A percentile compares a stretch with the other conserved stretches of the same genome.
These are phyloP conservation scores for Pythium aquatile DNA, from an alignment of 352 stramenopile species.

Conservation along the genomic window DNA sequence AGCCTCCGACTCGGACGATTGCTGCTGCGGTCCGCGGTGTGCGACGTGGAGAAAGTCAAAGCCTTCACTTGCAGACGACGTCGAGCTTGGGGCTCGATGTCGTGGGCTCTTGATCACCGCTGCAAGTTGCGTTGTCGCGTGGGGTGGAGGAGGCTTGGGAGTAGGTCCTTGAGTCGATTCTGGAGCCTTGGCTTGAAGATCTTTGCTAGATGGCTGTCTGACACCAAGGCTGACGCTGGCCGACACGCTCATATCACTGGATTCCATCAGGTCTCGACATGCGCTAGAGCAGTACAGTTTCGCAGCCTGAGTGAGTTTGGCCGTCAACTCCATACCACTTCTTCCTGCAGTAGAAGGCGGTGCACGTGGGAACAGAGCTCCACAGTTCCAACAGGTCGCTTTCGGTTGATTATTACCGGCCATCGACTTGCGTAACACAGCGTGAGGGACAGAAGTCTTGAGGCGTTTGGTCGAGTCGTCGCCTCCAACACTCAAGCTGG, in stretches of 20 bases:
- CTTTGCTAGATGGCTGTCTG: not conserved
- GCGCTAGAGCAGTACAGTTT: conserved; percentile 19
- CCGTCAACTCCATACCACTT: not conserved
- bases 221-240: conserved; percentile 17
- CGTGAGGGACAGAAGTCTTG: conserved; percentile 5
- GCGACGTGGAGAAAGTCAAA: conserved; percentile 23
- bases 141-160: conserved; percentile 1
- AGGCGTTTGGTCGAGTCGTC: not conserved
- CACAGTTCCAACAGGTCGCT: conserved; percentile 67
- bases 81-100: not conserved
- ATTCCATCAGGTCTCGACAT: conserved; percentile 24
- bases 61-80: not conserved
- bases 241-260: conserved; percentile 25
- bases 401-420: conserved; percentile 36
- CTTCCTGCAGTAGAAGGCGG: not conserved
- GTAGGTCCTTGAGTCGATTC: not conserved
- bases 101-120: conserved; percentile 19
- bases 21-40: not conserved
- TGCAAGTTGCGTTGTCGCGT: not conserved
- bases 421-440: not conserved
- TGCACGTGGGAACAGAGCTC: conserved; percentile 43
- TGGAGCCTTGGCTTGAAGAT: not conserved
- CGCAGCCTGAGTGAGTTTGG: not conserved
- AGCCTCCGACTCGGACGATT: not conserved
- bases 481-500: conserved; percentile 12